Base-by-base conservation (phyloP, 768 basidiomycete genomes). In the Lanmaoa pseudosensibilis region DNA sequence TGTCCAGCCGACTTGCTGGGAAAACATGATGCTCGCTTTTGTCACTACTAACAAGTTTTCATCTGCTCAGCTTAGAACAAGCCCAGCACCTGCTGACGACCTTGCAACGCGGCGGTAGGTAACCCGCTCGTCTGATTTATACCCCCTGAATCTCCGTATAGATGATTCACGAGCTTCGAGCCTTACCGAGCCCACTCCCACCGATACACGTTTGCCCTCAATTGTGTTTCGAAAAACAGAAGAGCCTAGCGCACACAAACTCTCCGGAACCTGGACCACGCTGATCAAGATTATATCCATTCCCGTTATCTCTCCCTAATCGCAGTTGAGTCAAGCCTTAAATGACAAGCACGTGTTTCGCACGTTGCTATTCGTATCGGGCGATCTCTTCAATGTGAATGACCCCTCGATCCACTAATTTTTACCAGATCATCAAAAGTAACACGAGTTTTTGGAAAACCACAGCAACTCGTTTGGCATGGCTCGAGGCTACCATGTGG, bases 361-460 rank as follows among this genome's bases (percentile, higher is more conserved):
- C 61, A 57, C 54, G 48, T 54, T 61, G 33, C 36, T 7, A 25
- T 46, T 34, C 33, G 21, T 34, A 43, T 53, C 46, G 50, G 41
- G 41, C 19, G 33, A 48, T 39, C 25, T 27, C 30, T 46, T 27
- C 33, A 32, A 9, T 9, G 27, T 27, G 16, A 32, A n/a, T 19
- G 9, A 43, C 23, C 39, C 39, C 58, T 54, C 38, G 13, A 39
- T 52, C 57, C 46, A 41, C 43, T 18, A 27, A 5, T 4, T 30
- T 30, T 30, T 38, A 16, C 5, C 21, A 23, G 30, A 33, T 33
- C 34, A 11, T 52, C 44, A 41, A 15, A 19, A 33, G 38, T 43
- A 5, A 16, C 46, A 33, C 32, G 18, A 13, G 19, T 27, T 37
- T 25, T 21, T 3, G n/a, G 44, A 32, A 27, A 16, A 16, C 40